Conservation (phyloP, 2,329 filamentous ascomycete genomes). For the Aureobasidium sp. region DNA sequence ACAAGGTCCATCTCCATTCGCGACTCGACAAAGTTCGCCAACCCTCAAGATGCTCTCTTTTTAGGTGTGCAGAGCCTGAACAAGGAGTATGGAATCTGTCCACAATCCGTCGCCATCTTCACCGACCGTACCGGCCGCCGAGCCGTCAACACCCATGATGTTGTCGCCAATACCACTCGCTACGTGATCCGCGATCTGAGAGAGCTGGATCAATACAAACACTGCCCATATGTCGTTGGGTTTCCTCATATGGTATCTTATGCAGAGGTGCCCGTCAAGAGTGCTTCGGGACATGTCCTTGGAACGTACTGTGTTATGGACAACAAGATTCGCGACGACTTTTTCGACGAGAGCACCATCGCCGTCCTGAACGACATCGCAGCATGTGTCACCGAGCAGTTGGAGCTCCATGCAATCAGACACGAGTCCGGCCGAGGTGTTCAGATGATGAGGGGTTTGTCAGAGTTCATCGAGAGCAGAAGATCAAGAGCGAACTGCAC, state of each 20-base stretch:
- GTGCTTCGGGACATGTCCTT: slow-evolving; percentile 35
- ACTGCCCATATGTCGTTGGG: slow-evolving; percentile 33
- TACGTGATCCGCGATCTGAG: slow-evolving; percentile 38
- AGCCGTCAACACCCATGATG: slow-evolving; percentile 25
- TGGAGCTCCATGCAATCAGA: slow-evolving; percentile 24
- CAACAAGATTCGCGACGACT: slow-evolving; percentile 28
- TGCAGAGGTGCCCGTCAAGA: slow-evolving; percentile 38
- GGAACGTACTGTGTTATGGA: slow-evolving; percentile 41
- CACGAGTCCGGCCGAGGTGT: slow-evolving; percentile 23
- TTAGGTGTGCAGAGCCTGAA: slow-evolving; percentile 34
- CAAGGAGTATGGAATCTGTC: slow-evolving; percentile 36
- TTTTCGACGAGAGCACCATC: slow-evolving; percentile 25
- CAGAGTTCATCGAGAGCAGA: slow-evolving; percentile 24
- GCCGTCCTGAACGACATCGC: slow-evolving; percentile 25
- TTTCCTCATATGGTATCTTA: slow-evolving; percentile 38
- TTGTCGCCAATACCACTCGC: slow-evolving; percentile 35
- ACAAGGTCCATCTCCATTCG: slow-evolving; percentile 34
- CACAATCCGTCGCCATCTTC: slow-evolving; percentile 33
- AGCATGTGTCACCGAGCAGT: slow-evolving; percentile 24
- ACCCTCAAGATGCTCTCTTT: slow-evolving; percentile 34
- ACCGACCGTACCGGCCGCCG: slow-evolving; percentile 32
- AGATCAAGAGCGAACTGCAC: neutral
- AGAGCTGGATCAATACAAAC: slow-evolving; percentile 32
- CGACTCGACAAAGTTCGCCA: slow-evolving; percentile 18
- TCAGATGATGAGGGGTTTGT: slow-evolving; percentile 26